Conservation (phyloP, 257 asterid genomes). For the Coffea eugenioides region DNA sequence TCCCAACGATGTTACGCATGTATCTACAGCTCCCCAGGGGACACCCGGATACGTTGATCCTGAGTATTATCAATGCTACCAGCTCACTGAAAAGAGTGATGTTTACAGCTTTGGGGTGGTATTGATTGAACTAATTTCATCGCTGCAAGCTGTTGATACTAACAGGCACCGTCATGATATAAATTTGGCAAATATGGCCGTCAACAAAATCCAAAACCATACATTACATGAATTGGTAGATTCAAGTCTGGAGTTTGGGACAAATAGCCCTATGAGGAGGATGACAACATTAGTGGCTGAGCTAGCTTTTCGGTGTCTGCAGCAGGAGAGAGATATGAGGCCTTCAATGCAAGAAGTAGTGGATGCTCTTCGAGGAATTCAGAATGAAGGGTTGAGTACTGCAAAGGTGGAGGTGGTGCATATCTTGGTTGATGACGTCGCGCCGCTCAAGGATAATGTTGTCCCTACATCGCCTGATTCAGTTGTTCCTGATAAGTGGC, state of each 20-base stretch:
- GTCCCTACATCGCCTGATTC: conserved; percentile 54
- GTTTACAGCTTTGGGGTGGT: conserved; percentile 91
- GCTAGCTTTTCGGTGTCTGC: conserved; percentile 82
- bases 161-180: conserved; percentile 68
- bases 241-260: conserved; percentile 52
- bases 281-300: conserved; percentile 65
- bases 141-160: conserved; percentile 78
- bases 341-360: conserved; percentile 82
- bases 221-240: conserved; percentile 65
- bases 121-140: conserved; percentile 76
- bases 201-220: conserved; percentile 67
- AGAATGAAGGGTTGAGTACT: conserved; percentile 49
- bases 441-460: conserved; percentile 27
- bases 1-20: conserved; percentile 74
- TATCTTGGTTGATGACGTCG: conserved; percentile 47
- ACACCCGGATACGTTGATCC: conserved; percentile 97
- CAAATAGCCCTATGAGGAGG: conserved; percentile 47
- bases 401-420: conserved; percentile 57
- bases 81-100: conserved; percentile 85
- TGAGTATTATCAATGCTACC: conserved; percentile 86
- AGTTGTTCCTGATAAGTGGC: conserved; percentile 30
- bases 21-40: conserved; percentile 96
- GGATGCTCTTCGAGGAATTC: conserved; percentile 48
- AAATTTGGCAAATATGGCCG: conserved; percentile 80
- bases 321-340: conserved; percentile 72